Evolutionary conservation across 2,329 filamentous ascomycete species (phyloP).

Genomic region (Clathrospora elynae): DNA sequence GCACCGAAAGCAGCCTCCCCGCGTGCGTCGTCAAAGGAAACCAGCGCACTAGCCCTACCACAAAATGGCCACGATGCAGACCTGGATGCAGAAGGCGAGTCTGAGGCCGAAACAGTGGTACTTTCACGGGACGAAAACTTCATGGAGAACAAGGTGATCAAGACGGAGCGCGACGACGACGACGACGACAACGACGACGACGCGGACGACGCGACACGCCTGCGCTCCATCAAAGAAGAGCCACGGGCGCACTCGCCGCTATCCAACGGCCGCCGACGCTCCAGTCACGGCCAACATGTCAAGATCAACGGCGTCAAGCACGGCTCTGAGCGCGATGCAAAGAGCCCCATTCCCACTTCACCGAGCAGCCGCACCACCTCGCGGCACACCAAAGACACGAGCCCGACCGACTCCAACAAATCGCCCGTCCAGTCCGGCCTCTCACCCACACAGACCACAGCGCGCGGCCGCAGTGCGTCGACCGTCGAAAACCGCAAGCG

Average conservation of each 20-base stretch:
- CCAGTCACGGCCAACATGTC: constrained; percentile 27
- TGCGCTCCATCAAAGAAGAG: constrained; percentile 39
- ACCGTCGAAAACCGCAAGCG: constrained; percentile 49
- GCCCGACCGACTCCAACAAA: constrained; percentile 36
- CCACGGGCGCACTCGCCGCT: constrained; percentile 31
- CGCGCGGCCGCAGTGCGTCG: constrained; percentile 46
- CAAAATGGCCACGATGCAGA: constrained; percentile 34
- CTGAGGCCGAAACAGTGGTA: constrained; percentile 58
- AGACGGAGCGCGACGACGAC: constrained; percentile 47
- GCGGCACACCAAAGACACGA: constrained; percentile 44
- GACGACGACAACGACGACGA: constrained; percentile 31
- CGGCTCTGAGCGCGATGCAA: constrained; percentile 37
- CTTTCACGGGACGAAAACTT: constrained; percentile 50
- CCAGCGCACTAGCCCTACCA: constrained; percentile 17
- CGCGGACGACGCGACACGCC: constrained; percentile 28
- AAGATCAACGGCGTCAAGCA: constrained; percentile 40
- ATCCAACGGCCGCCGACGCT: constrained; percentile 34
- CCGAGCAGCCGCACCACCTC: constrained; percentile 44
- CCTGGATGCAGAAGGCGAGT: constrained; percentile 50
- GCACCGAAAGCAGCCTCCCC: constrained; percentile 27
- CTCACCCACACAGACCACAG: constrained; percentile 34
- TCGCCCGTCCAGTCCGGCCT: constrained; percentile 33
- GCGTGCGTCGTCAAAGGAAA: constrained; percentile 25
- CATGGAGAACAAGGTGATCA: constrained; percentile 49
- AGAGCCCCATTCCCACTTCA: constrained; percentile 43